Base-by-base conservation (phyloP, 495 filamentous ascomycete genomes). In the Chaetomium cochliodes region DNA sequence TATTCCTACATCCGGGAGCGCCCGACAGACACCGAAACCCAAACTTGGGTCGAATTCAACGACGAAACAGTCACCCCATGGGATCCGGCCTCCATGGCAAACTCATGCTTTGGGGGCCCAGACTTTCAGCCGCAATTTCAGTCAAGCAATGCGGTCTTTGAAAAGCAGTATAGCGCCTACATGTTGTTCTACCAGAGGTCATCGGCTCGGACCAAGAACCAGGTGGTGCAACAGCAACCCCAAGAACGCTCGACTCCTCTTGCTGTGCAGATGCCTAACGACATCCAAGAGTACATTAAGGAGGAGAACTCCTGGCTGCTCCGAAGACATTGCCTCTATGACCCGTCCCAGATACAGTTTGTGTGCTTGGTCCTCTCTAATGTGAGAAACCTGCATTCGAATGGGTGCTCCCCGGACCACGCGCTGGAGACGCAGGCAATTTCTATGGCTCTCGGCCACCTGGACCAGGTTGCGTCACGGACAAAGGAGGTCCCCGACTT, bases 141-240 rank as follows among this genome's bases (percentile, higher is more conserved):
- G 67, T 78, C 64, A 44, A 76, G 65, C 77, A 83, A 68, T 56
- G 70, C 72, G 70, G 76, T 70, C 65, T 84, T 69, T 59, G 84
- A 86, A 59, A 96, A 94, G 72, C 80, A 81, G 9, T 93, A 87
- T 79, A 96, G 89, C 75, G 94, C 93, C 20, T 99, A 99, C 70
- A 97, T 98, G 92, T 82, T 99, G 46, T 97, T 99, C 77, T 99
- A 98, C 71, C 90, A 97, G 72, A 85, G 94, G 62, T 86, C 88
- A 5, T 86, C 88, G 2, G 85, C 84, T 15, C 80, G 91, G 62
- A 80, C 84, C 22, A 74, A 67, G 60, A 78, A 80, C 56, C 80
- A 83, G 69, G 73, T 77, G 47, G 65, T 1, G 67, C 82, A 11
- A 69, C 65, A 37, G 33, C 33, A 37, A 54, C 54, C 50, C 6